phyloP scores from a whole-genome alignment of 2,329 filamentous ascomycete genomes.

The Metarhizium humberi region DNA sequence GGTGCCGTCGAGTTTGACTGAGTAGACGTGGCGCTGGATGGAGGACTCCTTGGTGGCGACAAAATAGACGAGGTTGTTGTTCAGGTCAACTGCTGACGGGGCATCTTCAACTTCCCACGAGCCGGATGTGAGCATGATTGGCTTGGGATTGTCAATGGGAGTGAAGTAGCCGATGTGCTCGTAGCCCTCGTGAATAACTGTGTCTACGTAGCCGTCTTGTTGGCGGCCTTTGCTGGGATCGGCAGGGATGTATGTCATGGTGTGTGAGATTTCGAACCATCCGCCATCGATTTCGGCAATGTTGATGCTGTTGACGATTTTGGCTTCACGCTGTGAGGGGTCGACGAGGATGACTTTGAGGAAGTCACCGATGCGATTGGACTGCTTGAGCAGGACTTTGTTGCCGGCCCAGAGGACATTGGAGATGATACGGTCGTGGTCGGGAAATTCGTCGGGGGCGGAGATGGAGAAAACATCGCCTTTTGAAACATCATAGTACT shows the following conservation, averaged over 20 bases:
- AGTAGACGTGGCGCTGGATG: slow-evolving; percentile 86
- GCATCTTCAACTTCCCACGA: slow-evolving; percentile 86
- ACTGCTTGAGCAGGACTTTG: slow-evolving; percentile 81
- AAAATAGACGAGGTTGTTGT: slow-evolving; percentile 86
- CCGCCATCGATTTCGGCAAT: slow-evolving; percentile 82
- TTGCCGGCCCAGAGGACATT: slow-evolving; percentile 85
- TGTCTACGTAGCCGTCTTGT: slow-evolving; percentile 88
- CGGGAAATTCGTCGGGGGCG: slow-evolving; percentile 66
- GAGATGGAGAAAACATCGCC: slow-evolving; percentile 72
- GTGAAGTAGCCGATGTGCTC: slow-evolving; percentile 93
- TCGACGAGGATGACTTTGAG: slow-evolving; percentile 83
- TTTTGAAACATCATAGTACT: slow-evolving; percentile 78
- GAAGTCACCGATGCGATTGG: slow-evolving; percentile 89
- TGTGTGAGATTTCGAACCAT: slow-evolving; percentile 91
- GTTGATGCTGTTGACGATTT: slow-evolving; percentile 70
- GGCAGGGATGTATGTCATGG: slow-evolving; percentile 77
- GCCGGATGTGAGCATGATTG: slow-evolving; percentile 77
- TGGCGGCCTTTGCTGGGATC: slow-evolving; percentile 66
- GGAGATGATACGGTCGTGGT: slow-evolving; percentile 81
- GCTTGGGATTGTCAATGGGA: slow-evolving; percentile 73
- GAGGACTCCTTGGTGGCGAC: slow-evolving; percentile 77
- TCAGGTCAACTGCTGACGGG: slow-evolving; percentile 75
- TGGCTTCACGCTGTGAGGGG: slow-evolving; percentile 61
- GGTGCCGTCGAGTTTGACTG: slow-evolving; percentile 73
- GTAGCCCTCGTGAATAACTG: slow-evolving; percentile 73